Conservation (phyloP, 2,329 filamentous ascomycete species). For the Ceratocystis alfenasii region DNA sequence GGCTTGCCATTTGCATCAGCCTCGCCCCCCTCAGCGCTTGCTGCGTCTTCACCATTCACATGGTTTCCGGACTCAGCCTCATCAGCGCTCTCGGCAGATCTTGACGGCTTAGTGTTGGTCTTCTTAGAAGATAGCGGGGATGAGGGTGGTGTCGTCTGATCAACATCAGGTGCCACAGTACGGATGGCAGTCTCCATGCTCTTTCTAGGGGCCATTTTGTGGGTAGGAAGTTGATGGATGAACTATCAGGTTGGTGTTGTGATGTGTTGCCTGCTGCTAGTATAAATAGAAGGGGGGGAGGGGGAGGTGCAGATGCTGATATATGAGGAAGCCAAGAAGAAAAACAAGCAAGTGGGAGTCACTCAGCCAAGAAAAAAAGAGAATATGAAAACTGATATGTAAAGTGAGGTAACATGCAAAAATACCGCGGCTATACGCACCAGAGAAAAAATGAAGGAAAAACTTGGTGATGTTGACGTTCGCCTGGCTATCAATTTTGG, state of each 20-base stretch:
- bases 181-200: conserved; percentile 23
- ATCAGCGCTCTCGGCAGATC: conserved; percentile 22
- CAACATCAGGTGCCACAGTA: conserved; percentile 18
- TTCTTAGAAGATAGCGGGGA: conserved; percentile 27
- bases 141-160: conserved; percentile 25
- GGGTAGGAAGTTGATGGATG: background rate
- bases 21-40: background rate
- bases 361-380: background rate
- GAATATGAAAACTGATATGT: background rate
- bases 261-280: background rate
- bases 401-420: background rate
- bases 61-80: background rate
- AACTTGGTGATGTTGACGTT: conserved; percentile 1
- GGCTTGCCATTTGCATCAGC: conserved; percentile 23
- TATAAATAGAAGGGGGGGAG: background rate
- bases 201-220: conserved; percentile 16
- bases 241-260: background rate
- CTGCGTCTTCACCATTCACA: background rate
- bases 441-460: background rate
- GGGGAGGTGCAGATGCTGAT: background rate
- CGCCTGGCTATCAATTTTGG: background rate
- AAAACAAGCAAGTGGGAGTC: background rate
- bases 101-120: conserved; percentile 30
- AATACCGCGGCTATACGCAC: background rate
- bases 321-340: background rate